phyloP scores from a whole-genome alignment of 352 stramenopile genomes.

The Globisporangium acanthophoron region DNA sequence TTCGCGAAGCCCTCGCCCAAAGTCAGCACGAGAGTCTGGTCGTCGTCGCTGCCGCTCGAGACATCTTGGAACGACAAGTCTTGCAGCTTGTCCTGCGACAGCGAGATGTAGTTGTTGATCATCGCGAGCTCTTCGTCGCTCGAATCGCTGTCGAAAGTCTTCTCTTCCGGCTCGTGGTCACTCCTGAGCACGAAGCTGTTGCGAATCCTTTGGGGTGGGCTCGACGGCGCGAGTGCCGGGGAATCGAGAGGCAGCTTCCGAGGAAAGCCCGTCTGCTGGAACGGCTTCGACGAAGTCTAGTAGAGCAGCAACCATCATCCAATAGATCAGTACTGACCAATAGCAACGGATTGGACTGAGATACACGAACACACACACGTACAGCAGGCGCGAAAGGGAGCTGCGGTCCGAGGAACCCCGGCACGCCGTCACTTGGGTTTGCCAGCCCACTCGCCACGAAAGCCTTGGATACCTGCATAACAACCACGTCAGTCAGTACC shows the following conservation, averaged over 20 bases:
- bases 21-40: slow-evolving; percentile 21
- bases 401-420: neutral
- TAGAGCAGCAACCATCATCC: neutral
- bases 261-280: slow-evolving; percentile 4
- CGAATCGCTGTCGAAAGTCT: slow-evolving; percentile 29
- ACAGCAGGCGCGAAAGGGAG: slow-evolving; percentile 7
- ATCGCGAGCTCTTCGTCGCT: slow-evolving; percentile 59
- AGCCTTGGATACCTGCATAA: neutral
- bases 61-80: slow-evolving; percentile 63
- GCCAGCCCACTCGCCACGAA: neutral
- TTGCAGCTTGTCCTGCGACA: slow-evolving; percentile 62
- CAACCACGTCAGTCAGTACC: neutral
- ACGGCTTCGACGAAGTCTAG: neutral
- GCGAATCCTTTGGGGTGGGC: neutral
- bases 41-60: slow-evolving; percentile 13
- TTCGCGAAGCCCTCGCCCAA: slow-evolving; percentile 36
- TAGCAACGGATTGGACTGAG: neutral
- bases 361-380: neutral
- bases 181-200: slow-evolving; percentile 7
- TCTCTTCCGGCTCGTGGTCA: slow-evolving; percentile 3
- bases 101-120: slow-evolving; percentile 48
- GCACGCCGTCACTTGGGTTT: neutral
- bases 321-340: neutral
- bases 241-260: slow-evolving; percentile 9
- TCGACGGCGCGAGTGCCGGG: slow-evolving; percentile 3